Evolutionary conservation across 306 rosid species (phyloP).

Genomic region (Echinosophora koreensis): DNA sequence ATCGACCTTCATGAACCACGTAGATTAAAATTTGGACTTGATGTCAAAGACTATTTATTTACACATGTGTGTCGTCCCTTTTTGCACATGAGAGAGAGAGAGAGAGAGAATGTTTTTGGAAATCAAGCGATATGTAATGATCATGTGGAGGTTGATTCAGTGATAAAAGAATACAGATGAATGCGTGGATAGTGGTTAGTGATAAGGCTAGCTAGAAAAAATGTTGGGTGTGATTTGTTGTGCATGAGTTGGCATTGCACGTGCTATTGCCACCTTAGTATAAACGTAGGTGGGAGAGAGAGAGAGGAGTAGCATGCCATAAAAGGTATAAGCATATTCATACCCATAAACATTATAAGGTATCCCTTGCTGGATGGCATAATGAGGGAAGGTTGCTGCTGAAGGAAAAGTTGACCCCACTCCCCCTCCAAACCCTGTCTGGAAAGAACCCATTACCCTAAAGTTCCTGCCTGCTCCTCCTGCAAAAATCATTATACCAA

Average conservation of each 20-base stretch:
- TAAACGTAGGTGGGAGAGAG: not conserved
- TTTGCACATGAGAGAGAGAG: conserved; percentile 35
- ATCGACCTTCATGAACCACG: not conserved
- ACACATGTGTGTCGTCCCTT: conserved; percentile 42
- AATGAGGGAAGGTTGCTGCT: conserved; percentile 92
- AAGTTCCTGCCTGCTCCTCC: conserved; percentile 86
- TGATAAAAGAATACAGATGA: conserved; percentile 44
- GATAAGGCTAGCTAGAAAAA: conserved; percentile 1
- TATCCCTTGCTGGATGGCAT: conserved; percentile 93
- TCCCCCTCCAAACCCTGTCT: conserved; percentile 87
- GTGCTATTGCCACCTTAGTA: conserved; percentile 51
- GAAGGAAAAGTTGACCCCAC: conserved; percentile 84
- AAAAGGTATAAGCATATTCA: conserved; percentile 32
- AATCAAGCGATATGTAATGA: conserved; percentile 16
- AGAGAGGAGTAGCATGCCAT: not conserved
- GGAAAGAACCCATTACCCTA: conserved; percentile 87
- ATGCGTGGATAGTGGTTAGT: conserved; percentile 43
- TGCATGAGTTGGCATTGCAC: conserved; percentile 80
- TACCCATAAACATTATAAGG: conserved; percentile 94
- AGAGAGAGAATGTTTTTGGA: conserved; percentile 8
- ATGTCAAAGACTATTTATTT: conserved; percentile 15
- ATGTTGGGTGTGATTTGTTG: conserved; percentile 13
- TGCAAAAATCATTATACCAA: conserved; percentile 9
- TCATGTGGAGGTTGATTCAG: conserved; percentile 52
- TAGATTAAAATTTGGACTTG: conserved; percentile 16